Conservation (phyloP, 208 protist species). For the Trypanosoma congolense region DNA sequence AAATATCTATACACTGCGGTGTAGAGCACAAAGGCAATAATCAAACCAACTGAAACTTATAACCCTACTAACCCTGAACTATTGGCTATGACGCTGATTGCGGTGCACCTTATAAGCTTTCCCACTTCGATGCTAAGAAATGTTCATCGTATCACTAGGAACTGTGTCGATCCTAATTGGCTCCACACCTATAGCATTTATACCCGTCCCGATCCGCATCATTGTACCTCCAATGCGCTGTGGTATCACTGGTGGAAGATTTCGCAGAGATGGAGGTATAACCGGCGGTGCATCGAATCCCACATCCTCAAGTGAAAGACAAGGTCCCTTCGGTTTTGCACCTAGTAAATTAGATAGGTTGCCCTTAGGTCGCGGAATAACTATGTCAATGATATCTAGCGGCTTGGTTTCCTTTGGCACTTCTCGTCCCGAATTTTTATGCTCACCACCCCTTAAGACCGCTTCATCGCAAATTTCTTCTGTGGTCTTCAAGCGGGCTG, state of each 20-base stretch:
- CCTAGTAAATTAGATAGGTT: constrained; percentile 60
- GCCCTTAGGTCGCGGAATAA: constrained; percentile 55
- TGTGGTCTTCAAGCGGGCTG: constrained; percentile 51
- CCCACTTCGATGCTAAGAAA: constrained; percentile 22
- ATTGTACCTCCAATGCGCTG: constrained; percentile 71
- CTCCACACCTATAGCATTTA: constrained; percentile 49
- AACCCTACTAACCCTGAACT: too few relatives aligned
- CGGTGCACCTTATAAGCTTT: background rate
- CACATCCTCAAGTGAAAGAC: constrained; percentile 75
- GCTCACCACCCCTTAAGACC: constrained; percentile 35
- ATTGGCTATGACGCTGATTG: too few relatives aligned
- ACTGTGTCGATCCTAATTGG: constrained; percentile 55
- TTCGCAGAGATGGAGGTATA: constrained; percentile 66
- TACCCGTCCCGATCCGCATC: constrained; percentile 70
- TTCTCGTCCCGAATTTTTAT: constrained; percentile 19
- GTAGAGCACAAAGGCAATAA: too few relatives aligned
- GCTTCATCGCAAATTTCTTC: constrained; percentile 63
- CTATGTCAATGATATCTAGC: constrained; percentile 72
- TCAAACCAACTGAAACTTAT: too few relatives aligned
- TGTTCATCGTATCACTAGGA: constrained; percentile 44
- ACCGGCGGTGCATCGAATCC: constrained; percentile 68
- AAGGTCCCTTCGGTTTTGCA: constrained; percentile 56
- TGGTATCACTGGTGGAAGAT: constrained; percentile 43
- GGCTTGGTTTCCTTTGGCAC: constrained; percentile 28
- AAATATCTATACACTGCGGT: too few relatives aligned